Evolutionary conservation across 2,329 filamentous ascomycete genomes (phyloP).

Genomic region (Paraphoma sp.): DNA sequence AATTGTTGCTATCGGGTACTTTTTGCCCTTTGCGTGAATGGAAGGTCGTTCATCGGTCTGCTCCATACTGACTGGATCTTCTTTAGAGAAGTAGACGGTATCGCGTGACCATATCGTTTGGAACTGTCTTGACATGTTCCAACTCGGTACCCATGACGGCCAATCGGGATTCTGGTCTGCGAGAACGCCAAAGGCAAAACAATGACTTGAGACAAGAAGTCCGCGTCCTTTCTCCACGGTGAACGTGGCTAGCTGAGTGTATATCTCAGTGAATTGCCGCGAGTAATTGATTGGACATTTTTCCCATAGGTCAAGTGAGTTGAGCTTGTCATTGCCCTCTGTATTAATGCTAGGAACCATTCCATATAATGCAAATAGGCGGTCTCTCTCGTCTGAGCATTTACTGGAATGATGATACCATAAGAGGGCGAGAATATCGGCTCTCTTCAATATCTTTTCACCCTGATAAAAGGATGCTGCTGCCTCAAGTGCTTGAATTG

Average conservation of each 20-base stretch:
- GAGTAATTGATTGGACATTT: not conserved
- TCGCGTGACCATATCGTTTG: not conserved
- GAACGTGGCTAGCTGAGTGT: not conserved
- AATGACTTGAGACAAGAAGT: not conserved
- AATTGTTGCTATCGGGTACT: no score
- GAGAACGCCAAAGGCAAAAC: not conserved
- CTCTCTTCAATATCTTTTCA: no score
- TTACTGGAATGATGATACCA: not conserved
- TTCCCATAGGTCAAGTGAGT: no score
- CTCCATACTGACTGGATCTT: no score
- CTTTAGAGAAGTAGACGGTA: not conserved
- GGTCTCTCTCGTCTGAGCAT: not conserved
- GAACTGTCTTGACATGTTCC: constrained; percentile 1
- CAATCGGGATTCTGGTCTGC: not conserved
- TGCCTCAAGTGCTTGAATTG: not conserved
- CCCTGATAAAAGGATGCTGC: no score
- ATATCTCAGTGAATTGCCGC: not conserved
- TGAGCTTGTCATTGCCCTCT: no score
- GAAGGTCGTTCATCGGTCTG: no score
- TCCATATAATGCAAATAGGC: not conserved
- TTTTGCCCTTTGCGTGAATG: no score
- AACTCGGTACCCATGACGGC: constrained; percentile 8
- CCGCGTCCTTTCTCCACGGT: not conserved
- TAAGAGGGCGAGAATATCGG: not conserved
- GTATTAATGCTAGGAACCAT: not conserved